Conservation (phyloP, 306 rosid species). For the Castanea mollissima region DNA sequence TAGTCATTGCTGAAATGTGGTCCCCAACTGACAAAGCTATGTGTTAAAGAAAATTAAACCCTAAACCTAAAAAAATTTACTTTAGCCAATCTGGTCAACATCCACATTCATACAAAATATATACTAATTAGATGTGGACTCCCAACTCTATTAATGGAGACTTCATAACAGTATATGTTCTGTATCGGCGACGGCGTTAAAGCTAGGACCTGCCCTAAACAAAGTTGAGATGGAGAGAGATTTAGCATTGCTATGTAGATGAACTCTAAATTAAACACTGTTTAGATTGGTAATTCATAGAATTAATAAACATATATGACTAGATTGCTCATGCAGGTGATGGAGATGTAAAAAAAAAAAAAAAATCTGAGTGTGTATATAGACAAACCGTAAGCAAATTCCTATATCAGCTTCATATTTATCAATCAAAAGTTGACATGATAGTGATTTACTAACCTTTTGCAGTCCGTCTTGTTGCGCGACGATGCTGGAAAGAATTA, state of each 20-base stretch:
- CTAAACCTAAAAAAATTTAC: background rate
- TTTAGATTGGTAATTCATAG: no score
- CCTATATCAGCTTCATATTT: background rate
- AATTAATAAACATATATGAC: no score
- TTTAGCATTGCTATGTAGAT: no score
- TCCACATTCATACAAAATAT: background rate
- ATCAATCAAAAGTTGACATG: background rate
- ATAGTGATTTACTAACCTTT: background rate
- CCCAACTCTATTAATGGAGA: background rate
- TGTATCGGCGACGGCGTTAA: background rate
- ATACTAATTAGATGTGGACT: no score
- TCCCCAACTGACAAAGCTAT: constrained; percentile 3
- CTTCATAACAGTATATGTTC: background rate
- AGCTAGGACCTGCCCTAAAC: background rate
- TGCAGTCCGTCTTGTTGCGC: background rate
- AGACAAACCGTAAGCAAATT: background rate
- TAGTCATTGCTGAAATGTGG: constrained; percentile 18
- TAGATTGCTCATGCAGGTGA: no score
- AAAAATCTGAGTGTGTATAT: background rate
- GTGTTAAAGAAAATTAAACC: background rate
- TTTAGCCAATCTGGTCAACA: constrained; percentile 5
- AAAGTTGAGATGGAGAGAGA: no score
- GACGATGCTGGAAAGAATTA: background rate
- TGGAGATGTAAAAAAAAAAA: background rate
- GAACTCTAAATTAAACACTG: no score